phyloP scores from a whole-genome alignment of 1,284 basidiomycete species.

The Cutaneotrichosporon spelunceum region DNA sequence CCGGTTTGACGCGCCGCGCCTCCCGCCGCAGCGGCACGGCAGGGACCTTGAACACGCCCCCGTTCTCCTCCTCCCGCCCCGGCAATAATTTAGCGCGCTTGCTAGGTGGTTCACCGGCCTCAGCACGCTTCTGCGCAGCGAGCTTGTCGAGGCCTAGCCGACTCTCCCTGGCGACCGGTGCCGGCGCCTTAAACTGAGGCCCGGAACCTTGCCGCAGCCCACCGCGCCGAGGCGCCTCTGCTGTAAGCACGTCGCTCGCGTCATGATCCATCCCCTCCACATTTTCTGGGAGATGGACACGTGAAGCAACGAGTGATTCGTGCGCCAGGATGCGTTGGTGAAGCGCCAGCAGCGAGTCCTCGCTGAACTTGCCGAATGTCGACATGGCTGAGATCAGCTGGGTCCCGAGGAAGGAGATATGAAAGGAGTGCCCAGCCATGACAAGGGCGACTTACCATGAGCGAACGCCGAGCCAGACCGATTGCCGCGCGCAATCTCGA shows the following conservation, averaged over 20 bases:
- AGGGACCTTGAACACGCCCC: conserved; percentile 82
- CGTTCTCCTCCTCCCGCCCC: conserved; percentile 50
- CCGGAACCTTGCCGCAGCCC: conserved; percentile 67
- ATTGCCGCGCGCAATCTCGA: conserved; percentile 72
- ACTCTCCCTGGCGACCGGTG: conserved; percentile 65
- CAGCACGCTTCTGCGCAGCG: conserved; percentile 76
- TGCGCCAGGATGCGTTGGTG: conserved; percentile 62
- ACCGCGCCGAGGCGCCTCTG: conserved; percentile 69
- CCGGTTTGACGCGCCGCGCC: conserved; percentile 68
- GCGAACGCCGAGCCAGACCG: conserved; percentile 61
- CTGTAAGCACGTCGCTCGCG: conserved; percentile 73
- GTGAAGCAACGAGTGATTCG: conserved; percentile 49
- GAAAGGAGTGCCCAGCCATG: too few relatives aligned
- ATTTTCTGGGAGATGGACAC: neutral
- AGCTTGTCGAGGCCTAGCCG: conserved; percentile 80
- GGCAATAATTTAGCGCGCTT: conserved; percentile 65
- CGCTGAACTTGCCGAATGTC: conserved; percentile 81
- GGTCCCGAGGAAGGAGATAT: too few relatives aligned
- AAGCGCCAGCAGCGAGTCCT: conserved; percentile 60
- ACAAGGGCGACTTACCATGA: conserved; percentile 57
- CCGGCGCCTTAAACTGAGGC: conserved; percentile 71
- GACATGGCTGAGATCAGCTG: conserved; percentile 59
- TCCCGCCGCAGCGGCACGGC: conserved; percentile 58
- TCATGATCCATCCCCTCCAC: conserved; percentile 69
- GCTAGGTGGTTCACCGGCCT: conserved; percentile 54